phyloP scores from a whole-genome alignment of 2,329 filamentous ascomycete species.

The Xylariaceae sp. region DNA sequence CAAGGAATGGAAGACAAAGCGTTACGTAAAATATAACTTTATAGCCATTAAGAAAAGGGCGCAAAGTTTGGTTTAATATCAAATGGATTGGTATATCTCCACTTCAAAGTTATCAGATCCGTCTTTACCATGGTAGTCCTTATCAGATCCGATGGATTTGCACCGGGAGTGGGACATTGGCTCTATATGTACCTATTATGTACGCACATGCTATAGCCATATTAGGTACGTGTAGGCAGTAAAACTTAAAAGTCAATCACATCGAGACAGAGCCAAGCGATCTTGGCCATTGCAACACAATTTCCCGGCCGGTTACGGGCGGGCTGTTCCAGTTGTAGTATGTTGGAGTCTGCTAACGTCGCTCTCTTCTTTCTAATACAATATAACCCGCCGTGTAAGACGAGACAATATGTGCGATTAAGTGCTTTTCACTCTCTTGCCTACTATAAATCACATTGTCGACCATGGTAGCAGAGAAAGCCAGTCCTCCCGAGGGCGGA shows the following conservation, averaged over 20 bases:
- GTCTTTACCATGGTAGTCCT: conserved; percentile 1
- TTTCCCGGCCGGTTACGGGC: conserved; percentile 3
- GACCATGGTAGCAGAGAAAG: background rate
- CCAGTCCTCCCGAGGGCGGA: background rate
- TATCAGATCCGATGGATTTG: conserved; percentile 18
- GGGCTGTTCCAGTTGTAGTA: background rate
- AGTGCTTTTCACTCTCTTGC: background rate
- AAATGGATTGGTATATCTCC: conserved; percentile 10
- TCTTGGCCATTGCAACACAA: conserved; percentile 7
- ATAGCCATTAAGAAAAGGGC: background rate
- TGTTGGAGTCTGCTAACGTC: background rate
- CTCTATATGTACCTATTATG: background rate
- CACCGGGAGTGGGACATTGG: background rate
- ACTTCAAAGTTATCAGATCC: conserved; percentile 13
- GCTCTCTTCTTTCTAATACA: background rate
- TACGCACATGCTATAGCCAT: no score
- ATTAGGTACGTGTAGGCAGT: no score
- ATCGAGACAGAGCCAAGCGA: conserved; percentile 4
- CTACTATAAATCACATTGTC: background rate
- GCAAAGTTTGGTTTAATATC: background rate
- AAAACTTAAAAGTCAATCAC: background rate
- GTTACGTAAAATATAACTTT: conserved; percentile 6
- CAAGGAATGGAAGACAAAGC: background rate
- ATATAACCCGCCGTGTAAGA: no score
- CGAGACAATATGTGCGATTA: background rate